Conservation (phyloP, 225 moss, liverwort and hornwort species). For the Thuidium tamariscinum region DNA sequence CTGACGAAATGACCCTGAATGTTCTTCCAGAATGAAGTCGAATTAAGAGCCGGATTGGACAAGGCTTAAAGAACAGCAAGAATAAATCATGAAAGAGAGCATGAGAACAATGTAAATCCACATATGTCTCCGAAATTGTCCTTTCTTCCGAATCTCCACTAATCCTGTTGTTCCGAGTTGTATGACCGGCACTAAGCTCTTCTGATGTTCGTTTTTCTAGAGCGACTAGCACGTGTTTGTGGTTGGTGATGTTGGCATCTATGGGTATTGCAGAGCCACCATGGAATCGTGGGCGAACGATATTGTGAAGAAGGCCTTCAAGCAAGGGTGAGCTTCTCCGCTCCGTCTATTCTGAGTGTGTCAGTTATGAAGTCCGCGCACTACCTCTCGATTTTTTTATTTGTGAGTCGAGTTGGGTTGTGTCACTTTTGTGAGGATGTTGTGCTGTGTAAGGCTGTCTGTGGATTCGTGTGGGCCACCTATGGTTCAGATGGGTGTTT, state of each 20-base stretch:
- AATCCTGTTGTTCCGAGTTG: too few species aligned
- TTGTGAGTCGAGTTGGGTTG: not conserved
- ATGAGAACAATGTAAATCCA: constrained; percentile 2
- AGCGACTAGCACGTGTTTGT: not conserved
- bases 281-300: constrained; percentile 61
- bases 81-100: not conserved
- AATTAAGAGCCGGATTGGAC: not conserved
- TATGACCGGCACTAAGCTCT: too few species aligned
- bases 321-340: constrained; percentile 28
- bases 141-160: not conserved
- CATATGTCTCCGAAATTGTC: too few species aligned
- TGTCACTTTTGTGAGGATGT: not conserved
- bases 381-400: not conserved
- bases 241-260: not conserved
- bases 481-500: not conserved
- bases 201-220: not conserved
- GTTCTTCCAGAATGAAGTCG: not conserved
- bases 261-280: constrained; percentile 1
- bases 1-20: not conserved
- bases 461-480: not conserved
- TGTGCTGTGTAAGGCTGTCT: not conserved
- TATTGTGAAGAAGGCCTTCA: constrained; percentile 57
- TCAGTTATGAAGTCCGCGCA: not conserved
- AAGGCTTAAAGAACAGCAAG: not conserved
- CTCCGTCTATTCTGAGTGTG: not conserved